phyloP scores from a whole-genome alignment of 1,139 yeast genomes.

The Eremothecium sinecaudum region DNA sequence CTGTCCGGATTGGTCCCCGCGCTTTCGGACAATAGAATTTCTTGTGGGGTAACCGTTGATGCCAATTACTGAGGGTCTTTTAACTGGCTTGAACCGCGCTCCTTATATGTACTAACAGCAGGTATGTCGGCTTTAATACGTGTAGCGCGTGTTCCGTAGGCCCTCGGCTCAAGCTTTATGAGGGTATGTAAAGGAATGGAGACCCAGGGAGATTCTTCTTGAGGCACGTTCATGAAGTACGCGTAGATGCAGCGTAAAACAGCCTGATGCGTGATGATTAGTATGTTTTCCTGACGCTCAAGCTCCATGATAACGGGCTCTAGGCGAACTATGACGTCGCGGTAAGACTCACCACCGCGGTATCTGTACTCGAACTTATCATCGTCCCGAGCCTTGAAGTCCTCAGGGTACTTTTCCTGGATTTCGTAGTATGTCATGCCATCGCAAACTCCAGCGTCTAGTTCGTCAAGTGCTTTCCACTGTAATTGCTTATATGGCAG shows the following conservation, averaged over 20 bases:
- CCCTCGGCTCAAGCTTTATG: constrained; percentile 87
- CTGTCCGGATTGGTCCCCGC: too few species aligned
- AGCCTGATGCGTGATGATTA: constrained; percentile 96
- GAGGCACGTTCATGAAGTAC: constrained; percentile 96
- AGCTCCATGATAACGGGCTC: constrained; percentile 98
- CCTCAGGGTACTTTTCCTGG: constrained; percentile 78
- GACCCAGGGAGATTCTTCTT: constrained; percentile 98
- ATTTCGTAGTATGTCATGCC: constrained; percentile 88
- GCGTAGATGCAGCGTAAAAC: constrained; percentile 94
- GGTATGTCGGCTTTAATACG: constrained; percentile 92
- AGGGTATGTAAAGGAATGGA: constrained; percentile 93
- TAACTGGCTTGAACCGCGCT: constrained; percentile 76
- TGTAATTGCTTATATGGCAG: constrained; percentile 76
- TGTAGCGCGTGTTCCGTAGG: constrained; percentile 80
- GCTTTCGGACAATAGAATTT: too few species aligned
- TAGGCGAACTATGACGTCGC: constrained; percentile 86
- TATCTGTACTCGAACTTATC: constrained; percentile 92
- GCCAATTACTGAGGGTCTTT: constrained; percentile 54
- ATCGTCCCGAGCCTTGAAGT: constrained; percentile 90
- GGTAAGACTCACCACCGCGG: constrained; percentile 93
- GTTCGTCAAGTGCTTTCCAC: constrained; percentile 95
- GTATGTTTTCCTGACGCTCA: constrained; percentile 90
- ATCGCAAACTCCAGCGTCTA: constrained; percentile 97
- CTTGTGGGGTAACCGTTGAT: too few species aligned
- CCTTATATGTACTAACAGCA: constrained; percentile 93